Evolutionary conservation across 345 rosid genomes (phyloP), one percentile per base, ranked within the genome.

Genomic region (Lepidium africanum): DNA sequence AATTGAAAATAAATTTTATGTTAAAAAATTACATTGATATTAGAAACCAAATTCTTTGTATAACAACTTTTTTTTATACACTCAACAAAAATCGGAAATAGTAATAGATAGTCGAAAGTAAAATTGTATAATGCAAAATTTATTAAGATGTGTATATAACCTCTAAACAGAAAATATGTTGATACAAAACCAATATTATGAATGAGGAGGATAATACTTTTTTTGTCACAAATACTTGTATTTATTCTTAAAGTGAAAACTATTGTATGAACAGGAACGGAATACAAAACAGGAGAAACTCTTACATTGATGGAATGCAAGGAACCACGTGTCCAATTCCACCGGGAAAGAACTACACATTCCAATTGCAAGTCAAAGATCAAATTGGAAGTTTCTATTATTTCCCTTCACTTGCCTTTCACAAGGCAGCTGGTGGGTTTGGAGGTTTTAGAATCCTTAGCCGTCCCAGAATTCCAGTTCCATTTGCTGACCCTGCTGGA

Each of bases 301-400:
- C 96, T 10, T 91, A 10, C 27, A 85, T 76, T 36, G 97, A 91
- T 49, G 97, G 97, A 27, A 87, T 91, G 11, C 71, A n/a, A 32
- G 97, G 97, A 55, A 91, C 97, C 3, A 88, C 97, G 0, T 91
- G 97, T 55, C 97, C 97, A 2, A 91, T 91, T 38, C 97, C 97
- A 59, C 96, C 97, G 0, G 82, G 91, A 9, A 80, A 57, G 67
- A 91, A 91, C 68, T 88, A 77, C 76, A 91, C 97, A 2, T 91
- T 86, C 80, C 78, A 79, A 27, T 51, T 87, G 63, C 94, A 87
- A 81, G 83, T 85, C 9, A 87, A 87, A 76, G 94, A 87, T 39
- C 94, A 87, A 60, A 87, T 87, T 6, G 93, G 93, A 27, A 87
- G 90, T 68, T 87, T 79, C 81, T 87, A 71, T 72, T 87, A 87